Conservation (phyloP, 176 grass and related monocot genomes). For the Sorghum bicolor region Sorghum_bicolor_NCBIv3 NC_012870.2:75388501-75389000, state of each 20-base stretch:
- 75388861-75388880: slow-evolving; percentile 17
- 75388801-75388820: neutral
- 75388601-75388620: slow-evolving; percentile 17
- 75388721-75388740: slow-evolving; percentile 28
- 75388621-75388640: slow-evolving; percentile 22
- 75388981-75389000: neutral
- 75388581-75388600: neutral
- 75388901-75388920: neutral
- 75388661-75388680: slow-evolving; percentile 9
- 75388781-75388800: neutral
- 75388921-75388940: slow-evolving; percentile 12
- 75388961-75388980: neutral
- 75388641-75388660: slow-evolving; percentile 33
- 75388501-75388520: neutral
- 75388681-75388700: slow-evolving; percentile 32
- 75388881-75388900: slow-evolving; percentile 33
- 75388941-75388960: neutral
- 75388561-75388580: slow-evolving; percentile 3
- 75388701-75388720: slow-evolving; percentile 22
- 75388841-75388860: slow-evolving; percentile 15
- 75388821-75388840: neutral
- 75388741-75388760: slow-evolving; percentile 5
- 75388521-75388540: neutral
- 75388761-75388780: slow-evolving; percentile 26
- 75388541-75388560: slow-evolving; percentile 3